Conservation (phyloP, 1,284 basidiomycete genomes). For the Ceratobasidium sp. region DNA sequence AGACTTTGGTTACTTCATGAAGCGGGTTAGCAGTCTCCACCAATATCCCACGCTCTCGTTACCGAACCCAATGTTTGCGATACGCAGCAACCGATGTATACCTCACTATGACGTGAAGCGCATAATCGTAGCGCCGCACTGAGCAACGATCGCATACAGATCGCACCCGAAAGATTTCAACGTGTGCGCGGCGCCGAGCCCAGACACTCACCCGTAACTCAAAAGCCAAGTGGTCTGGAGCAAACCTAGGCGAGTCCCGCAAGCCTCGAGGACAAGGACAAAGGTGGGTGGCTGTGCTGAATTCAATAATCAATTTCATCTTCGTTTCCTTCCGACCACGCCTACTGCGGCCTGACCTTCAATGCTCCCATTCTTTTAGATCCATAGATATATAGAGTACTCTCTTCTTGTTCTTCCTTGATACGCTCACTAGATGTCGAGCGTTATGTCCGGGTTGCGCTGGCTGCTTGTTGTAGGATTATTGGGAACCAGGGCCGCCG, state of each 20-base stretch:
- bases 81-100: too few relatives aligned
- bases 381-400: constrained; percentile 6
- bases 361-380: constrained; percentile 21
- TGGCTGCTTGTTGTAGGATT: constrained; percentile 33
- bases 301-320: constrained; percentile 2
- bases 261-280: not conserved
- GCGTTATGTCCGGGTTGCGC: constrained; percentile 9
- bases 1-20: too few relatives aligned
- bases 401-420: not conserved
- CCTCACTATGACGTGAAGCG: not conserved
- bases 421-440: not conserved
- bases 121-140: not conserved
- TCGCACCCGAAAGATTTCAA: not conserved
- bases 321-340: constrained; percentile 7
- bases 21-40: too few relatives aligned
- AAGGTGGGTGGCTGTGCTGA: constrained; percentile 41
- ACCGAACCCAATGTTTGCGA: too few relatives aligned
- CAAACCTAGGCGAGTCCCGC: not conserved
- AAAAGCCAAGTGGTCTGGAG: constrained; percentile 1
- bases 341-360: constrained; percentile 38
- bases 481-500: constrained; percentile 6
- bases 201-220: not conserved
- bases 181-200: constrained; percentile 24
- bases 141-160: not conserved
- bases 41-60: too few relatives aligned